Conservation (phyloP, 805 yeast species). For the Pichia californica region DNA sequence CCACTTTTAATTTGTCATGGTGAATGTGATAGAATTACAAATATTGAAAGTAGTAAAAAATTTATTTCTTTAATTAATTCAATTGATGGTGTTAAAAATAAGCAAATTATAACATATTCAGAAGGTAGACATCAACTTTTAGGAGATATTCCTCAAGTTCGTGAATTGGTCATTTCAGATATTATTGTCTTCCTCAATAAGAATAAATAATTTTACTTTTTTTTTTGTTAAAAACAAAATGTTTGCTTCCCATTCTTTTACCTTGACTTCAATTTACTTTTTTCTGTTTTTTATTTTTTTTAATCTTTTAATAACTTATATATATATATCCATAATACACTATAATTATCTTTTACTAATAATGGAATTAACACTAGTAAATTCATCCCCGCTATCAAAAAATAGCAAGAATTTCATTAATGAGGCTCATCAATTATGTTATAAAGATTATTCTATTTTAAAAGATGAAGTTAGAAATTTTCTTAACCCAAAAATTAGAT, state of each 20-base stretch:
- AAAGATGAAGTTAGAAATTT: not conserved
- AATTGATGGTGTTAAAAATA: conserved; percentile 25
- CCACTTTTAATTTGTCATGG: conserved; percentile 61
- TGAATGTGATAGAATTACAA: conserved; percentile 54
- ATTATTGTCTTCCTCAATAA: conserved; percentile 35
- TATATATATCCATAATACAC: no score
- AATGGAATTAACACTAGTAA: not conserved
- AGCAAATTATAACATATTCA: conserved; percentile 15
- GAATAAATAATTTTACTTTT: conserved; percentile 2
- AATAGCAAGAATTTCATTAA: no score
- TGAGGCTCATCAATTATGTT: no score
- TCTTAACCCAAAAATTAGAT: not conserved
- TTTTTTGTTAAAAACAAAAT: not conserved
- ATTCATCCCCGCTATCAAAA: conserved; percentile 2
- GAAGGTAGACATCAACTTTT: conserved; percentile 40
- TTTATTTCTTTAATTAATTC: conserved; percentile 31
- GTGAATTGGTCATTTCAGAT: conserved; percentile 28
- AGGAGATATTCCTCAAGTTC: conserved; percentile 40
- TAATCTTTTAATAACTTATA: no score
- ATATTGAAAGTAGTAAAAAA: conserved; percentile 38
- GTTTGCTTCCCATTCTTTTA: no score
- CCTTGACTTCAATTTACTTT: no score
- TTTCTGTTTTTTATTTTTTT: not conserved
- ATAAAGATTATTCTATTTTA: no score
- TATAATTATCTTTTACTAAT: not conserved